Conservation (phyloP, 2,329 filamentous ascomycete species). For the Penicillium brasilianum region DNA sequence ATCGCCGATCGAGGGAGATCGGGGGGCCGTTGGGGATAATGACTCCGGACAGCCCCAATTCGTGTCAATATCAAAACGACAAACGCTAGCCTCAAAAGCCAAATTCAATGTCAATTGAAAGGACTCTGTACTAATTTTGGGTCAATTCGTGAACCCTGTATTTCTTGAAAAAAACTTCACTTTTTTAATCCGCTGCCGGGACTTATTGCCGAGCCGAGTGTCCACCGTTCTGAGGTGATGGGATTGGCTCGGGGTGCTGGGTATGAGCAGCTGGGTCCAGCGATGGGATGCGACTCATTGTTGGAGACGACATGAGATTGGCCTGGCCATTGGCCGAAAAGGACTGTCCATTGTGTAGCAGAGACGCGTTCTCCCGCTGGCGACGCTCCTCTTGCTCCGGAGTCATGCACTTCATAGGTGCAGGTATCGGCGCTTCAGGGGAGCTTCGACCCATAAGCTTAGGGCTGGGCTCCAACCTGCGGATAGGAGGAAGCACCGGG, state of each 20-base stretch:
- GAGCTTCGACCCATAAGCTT: constrained; percentile 52
- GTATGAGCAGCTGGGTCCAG: constrained; percentile 35
- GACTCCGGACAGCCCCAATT: constrained; percentile 24
- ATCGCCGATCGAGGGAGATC: background rate
- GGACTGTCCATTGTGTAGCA: constrained; percentile 26
- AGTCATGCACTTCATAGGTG: constrained; percentile 51
- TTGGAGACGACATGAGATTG: constrained; percentile 39
- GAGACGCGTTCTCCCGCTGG: constrained; percentile 43
- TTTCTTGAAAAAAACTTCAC: background rate
- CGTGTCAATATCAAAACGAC: constrained; percentile 7
- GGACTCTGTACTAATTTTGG: background rate
- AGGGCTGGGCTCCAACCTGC: constrained; percentile 49
- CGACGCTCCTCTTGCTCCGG: constrained; percentile 50
- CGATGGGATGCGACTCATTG: constrained; percentile 40
- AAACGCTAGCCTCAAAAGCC: constrained; percentile 9
- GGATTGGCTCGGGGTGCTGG: constrained; percentile 32
- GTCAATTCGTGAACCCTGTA: background rate
- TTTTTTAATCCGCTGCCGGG: background rate
- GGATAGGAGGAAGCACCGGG: constrained; percentile 48
- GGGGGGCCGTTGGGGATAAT: constrained; percentile 16
- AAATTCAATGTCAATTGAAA: constrained; percentile 18
- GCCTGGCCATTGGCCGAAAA: constrained; percentile 32
- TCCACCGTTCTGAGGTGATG: constrained; percentile 26
- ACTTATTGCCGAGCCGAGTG: constrained; percentile 12
- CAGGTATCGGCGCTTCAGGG: constrained; percentile 48